Base-by-base conservation (phyloP, 495 filamentous ascomycete species). In the Lophiostoma macrostomum region DNA sequence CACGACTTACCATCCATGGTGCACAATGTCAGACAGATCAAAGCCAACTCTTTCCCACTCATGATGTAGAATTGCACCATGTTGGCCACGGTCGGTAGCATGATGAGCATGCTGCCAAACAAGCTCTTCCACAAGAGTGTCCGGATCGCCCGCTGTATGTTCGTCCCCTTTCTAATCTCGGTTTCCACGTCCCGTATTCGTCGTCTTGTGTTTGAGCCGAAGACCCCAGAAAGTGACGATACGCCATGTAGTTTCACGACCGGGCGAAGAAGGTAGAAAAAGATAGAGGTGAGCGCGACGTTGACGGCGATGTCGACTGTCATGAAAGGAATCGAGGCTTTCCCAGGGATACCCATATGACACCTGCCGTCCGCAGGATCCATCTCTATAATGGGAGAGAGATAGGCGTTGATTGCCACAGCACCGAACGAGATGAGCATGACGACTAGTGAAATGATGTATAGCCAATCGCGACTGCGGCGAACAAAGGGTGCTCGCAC, bases 1-100 rank as follows among this genome's bases (percentile, higher is more conserved):
- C 7, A 5, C 8, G 24, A 30, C 47, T 2, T 50, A 50, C 47
- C 47, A 40, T 50, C 34, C 11, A 50, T n/a, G 10, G 47, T 50
- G 22, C 47, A 50, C 3, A 50, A 20, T 1, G 47, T 50, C 32
- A 50, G 22, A 50, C 47, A 40, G n/a, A 50, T 39, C 47, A 32
- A 50, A 1, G 20, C 47, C 47, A 50, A 29, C 34, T 50, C 32
- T n/a, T 35, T 6, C 2, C 47, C 47, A 19, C 40, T 39, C 47
- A 50, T 50, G 14, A 50, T 19, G 19, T 39, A 50, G 35, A 50
- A 50, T 24, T 50, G 47, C 2, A 24, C 47, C 47, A 50, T 50
- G n/a, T 50, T 50, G 12, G 23, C 47, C 12, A 50, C 47, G 1
- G 47, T 50, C 1, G 47, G 47, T 24, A 50, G 13, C 47, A 50